Base-by-base conservation (phyloP, 73 alveolate species). In the Urostyla sp. region DNA sequence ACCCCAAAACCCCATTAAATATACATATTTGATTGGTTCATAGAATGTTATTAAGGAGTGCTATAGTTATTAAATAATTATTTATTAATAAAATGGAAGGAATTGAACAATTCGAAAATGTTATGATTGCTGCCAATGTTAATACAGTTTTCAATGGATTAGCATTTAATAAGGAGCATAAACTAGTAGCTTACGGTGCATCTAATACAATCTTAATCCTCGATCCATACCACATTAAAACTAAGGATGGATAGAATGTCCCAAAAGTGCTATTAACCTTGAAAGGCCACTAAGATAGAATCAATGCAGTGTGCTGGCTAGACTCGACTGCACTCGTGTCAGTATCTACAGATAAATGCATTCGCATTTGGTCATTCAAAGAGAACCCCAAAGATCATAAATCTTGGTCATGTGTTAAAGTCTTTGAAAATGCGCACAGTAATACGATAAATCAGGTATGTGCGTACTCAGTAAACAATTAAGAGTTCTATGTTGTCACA, bases 271-370 rank as follows among this genome's bases (percentile, higher is more conserved):
- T 50, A n/a, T 50, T 73, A 10, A 21, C 94, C 21, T 72, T 93
- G 31, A 87, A 78, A 57, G 95, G 95, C 6, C 98, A 93, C 75
- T 40, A 80, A 61, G 95, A 81, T 27, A 87, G 98, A 83, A 93
- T 93, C 49, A 93, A 90, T 87, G 87, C 74, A 23, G 86, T 93
- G 13, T 59, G 87, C 82, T 87, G 92, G 91, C 59, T 93, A 4
- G 80, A 87, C 53, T 58, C 74, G 35, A 75, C 72, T 53, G 89
- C 85, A 32, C 59, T 92, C 21, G 87, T 87, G 72, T 87, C 98
- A 28, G 91, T 87, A 0, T 92, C 95, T 0, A 32, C 88, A 0
- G 98, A 90, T 55, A 85, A 86, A 18, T 78, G 81, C 38, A 52
- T 93, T 34, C 75, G 81, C 66, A 90, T 87, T 26, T 93, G 98